Evolutionary conservation across 164 flowering plant genomes (phyloP), one percentile per base, ranked within the genome.

Genomic region (Vitis rupestris): DNA sequence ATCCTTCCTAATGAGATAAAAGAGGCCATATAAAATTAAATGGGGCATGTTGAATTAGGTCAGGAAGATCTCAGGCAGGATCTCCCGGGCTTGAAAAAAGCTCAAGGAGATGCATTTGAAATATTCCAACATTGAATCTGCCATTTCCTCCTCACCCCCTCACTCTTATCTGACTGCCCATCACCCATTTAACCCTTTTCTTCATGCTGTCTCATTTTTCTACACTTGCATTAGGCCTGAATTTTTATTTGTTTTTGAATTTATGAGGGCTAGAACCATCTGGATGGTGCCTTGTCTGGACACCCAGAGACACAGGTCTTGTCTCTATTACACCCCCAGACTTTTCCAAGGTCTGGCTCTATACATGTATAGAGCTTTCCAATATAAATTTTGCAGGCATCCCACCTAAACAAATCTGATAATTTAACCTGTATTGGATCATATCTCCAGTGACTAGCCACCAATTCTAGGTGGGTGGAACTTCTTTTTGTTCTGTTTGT

Each of bases 21-120:
- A 64, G 73, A 59, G 65, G 60, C 37, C 60, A 70, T 59, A 72
- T 70, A 70, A 67, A 75, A 69, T 50, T 69, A 74, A 70, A 72
- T 55, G 69, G 58, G 67, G 76, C 80, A 81, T 79, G 85, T 73
- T 79, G 77, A 71, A 62, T 68, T 84, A 80, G 88, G 85, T 85
- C 84, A 76, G 86, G 84, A 78, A 83, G 84, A 82, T 85, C 86
- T 74, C 74, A 77, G 85, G 86, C 89, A 85, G 83, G 85, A 89
- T 85, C 85, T 82, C 59, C 66, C 50, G 66, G 84, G 75, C 64
- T 70, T 70, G 55, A 72, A 69, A 74, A 79, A 71, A 72, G 76
- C 9, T 77, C 56, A 64, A 64, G 73, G 74, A 76, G 73, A 64
- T 78, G 78, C 59, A 76, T 74, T 80, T 78, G 80, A 83, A 78